Base-by-base conservation (phyloP, 2,329 filamentous ascomycete species). In the Coleophoma cylindrospora region DNA sequence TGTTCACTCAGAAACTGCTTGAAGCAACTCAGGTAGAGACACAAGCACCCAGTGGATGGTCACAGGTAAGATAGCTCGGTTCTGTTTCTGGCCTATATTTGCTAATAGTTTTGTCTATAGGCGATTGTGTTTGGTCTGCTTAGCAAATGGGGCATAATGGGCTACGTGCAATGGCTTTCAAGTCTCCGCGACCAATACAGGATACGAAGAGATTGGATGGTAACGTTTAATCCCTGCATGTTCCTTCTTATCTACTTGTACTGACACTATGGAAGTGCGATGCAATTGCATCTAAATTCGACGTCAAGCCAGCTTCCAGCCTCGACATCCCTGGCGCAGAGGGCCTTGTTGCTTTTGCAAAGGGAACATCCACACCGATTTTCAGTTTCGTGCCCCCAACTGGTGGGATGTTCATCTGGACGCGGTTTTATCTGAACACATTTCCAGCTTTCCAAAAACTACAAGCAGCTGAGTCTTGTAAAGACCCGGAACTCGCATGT, bases 391-490 rank as follows among this genome's bases (percentile, higher is more conserved):
- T 64, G 1, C 55, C 57, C 13, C 64, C 64, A 0, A 55, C 54
- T 1, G 63, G 57, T 8, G 64, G 64, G n/a, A 66, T 66, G 64
- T 66, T 66, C 43, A 50, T 66, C 14, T 66, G 64, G 64, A 47
- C 58, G 9, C 59, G 62, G 49, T 65, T 66, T 33, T 63, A 63
- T 52, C 61, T 66, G 19, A 45, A 47, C 2, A 46, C 47, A 2
- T 50, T 55, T 8, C 15, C 40, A 1, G 48, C 54, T 2, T 64
- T 44, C 21, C 12, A 22, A 4, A 44, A 44, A 15, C 12, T 44
- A 6, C 9, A 5, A 14, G 22, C 21, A 27, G 41, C 8, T 44
- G 12, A 6, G 11, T 12, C 8, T 22, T 44, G 21, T 44, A 13
- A n/a, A 5, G 41, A 44, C 34, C 10, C 21, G 6, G 41, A 44